Evolutionary conservation across 1,139 yeast species (phyloP), one percentile per base, ranked within the genome.

Genomic region (Geotrichum reessii): DNA sequence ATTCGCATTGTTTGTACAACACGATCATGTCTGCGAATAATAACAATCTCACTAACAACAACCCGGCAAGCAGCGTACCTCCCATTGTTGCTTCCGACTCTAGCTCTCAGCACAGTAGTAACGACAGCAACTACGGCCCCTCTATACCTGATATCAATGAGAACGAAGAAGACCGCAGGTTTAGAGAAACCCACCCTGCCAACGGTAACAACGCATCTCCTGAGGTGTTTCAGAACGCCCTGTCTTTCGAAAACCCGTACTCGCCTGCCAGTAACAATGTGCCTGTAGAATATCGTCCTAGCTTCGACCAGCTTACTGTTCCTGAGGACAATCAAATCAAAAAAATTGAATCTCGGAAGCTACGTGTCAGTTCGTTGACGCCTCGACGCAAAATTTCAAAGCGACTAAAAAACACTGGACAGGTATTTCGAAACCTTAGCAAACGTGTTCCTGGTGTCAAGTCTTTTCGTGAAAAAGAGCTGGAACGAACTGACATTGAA

Each of bases 381-480:
- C 55, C 52, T 11, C 52, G 52, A 21, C 52, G 55, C 42, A 52
- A 24, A 31, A 28, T 51, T 27, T 47, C 59, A 9, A 47, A 28
- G 21, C 27, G 44, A 21, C 27, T 56, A 14, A 37, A 52, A 21
- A 53, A 33, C 33, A 56, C 62, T 2, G 55, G 54, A 17, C n/a
- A 54, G 19, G 47, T 50, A 9, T 25, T 59, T 17, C 49, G 62
- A 17, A 49, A 57, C 19, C 27, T 60, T 8, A 60, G 62, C 47
- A 31, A 48, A 47, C 50, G 49, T 12, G 57, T 60, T 25, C 58
- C 62, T 11, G 54, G 48, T 19, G 53, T 60, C 7, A 53, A 58
- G 25, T 47, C 42, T 17, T 21, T 47, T 11, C 27, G n/a, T 47
- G 61, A 50, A 33, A 54, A 60, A 19, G 31, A 31, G 11, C 47